Conservation (phyloP, 208 protist species). For the Dictyostelium gargantuum region DNA sequence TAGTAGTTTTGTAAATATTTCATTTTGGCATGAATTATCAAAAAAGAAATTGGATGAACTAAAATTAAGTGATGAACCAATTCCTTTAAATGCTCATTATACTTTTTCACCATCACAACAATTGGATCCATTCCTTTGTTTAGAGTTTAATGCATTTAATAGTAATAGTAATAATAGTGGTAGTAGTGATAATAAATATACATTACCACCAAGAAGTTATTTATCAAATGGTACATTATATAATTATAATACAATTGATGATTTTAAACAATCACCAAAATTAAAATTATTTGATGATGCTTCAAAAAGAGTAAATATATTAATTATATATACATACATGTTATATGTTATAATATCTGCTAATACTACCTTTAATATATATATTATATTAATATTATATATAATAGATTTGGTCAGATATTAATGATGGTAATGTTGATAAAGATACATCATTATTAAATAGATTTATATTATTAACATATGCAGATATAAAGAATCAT, state of each 20-base stretch:
- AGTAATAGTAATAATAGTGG: background rate
- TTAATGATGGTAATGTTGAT: conserved; percentile 75
- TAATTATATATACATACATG: background rate
- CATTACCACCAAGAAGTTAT: background rate
- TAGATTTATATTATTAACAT: conserved; percentile 90
- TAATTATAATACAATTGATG: conserved; percentile 53
- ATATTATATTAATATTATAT: too few species aligned
- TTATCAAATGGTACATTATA: background rate
- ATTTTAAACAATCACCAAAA: conserved; percentile 54
- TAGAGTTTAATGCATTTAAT: conserved; percentile 12
- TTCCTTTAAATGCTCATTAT: conserved; percentile 65
- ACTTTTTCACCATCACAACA: conserved; percentile 3
- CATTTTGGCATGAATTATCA: conserved; percentile 78
- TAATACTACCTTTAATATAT: too few species aligned
- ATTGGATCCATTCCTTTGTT: conserved; percentile 53
- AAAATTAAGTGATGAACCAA: conserved; percentile 67
- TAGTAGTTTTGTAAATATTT: conserved; percentile 68
- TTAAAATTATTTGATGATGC: conserved; percentile 63
- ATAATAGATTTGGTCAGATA: conserved; percentile 83
- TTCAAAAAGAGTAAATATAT: conserved; percentile 1
- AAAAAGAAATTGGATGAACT: conserved; percentile 78
- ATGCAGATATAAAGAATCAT: conserved; percentile 95
- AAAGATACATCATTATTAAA: conserved; percentile 78
- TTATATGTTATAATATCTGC: too few species aligned
- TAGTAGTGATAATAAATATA: conserved; percentile 41